phyloP scores from a whole-genome alignment of 192 early-diverging fungal genomes.

The Backusella australiensis region DNA sequence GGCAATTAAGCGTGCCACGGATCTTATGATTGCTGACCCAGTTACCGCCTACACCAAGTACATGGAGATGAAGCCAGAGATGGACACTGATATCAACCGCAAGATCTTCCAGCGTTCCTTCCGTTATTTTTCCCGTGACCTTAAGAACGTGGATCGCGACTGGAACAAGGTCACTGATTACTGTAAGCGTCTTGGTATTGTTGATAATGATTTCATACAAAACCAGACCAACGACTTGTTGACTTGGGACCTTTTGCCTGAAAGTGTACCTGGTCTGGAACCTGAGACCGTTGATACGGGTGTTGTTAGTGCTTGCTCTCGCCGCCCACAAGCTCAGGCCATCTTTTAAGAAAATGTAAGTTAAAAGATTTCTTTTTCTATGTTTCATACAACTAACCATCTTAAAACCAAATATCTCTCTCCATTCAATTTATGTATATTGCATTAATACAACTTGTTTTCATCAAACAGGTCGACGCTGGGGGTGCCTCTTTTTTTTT shows the following conservation, averaged over 20 bases:
- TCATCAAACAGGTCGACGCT: conserved; percentile 31
- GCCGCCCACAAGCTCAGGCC: neutral
- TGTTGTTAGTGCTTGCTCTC: conserved; percentile 16
- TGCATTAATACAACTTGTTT: neutral
- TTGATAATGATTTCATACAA: conserved; percentile 51
- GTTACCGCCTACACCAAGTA: conserved; percentile 48
- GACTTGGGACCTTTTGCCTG: conserved; percentile 35
- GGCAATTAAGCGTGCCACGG: conserved; percentile 48
- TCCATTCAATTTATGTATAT: neutral
- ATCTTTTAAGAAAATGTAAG: neutral
- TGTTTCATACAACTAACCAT: neutral
- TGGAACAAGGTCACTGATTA: conserved; percentile 67
- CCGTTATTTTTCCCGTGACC: conserved; percentile 56
- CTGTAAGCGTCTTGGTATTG: conserved; percentile 55
- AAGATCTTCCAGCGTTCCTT: conserved; percentile 62
- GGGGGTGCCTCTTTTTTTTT: conserved; percentile 34
- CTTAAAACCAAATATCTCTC: too few relatives aligned
- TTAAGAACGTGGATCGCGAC: conserved; percentile 60
- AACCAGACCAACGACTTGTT: conserved; percentile 64
- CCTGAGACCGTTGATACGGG: conserved; percentile 37
- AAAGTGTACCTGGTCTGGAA: conserved; percentile 27
- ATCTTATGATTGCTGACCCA: conserved; percentile 53
- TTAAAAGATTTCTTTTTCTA: neutral
- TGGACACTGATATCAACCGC: conserved; percentile 48
- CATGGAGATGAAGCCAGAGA: conserved; percentile 59